Percentiles rank a stretch among this genome's conserved stretches.
Conservation (phyloP, 805 yeast genomes). For the Cyberlindnera amylophila region DNA sequence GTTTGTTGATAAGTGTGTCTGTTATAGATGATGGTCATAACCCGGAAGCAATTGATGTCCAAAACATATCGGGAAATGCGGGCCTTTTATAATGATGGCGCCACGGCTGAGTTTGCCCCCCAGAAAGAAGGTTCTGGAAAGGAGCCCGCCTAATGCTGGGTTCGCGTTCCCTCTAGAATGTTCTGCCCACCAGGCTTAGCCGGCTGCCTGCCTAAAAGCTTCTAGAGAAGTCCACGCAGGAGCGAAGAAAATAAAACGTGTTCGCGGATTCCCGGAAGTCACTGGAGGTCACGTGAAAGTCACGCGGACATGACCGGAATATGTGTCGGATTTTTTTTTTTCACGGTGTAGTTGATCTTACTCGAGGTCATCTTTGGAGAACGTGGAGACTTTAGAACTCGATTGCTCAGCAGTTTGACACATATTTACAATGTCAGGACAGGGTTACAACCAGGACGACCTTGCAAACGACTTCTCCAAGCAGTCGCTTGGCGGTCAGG, state of each 20-base stretch:
- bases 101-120: background rate
- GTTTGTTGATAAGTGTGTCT: background rate
- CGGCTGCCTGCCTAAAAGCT: too few relatives aligned
- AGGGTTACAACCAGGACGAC: slow-evolving; percentile 27
- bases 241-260: too few relatives aligned
- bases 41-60: background rate
- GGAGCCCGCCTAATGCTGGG: background rate
- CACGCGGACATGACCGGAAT: too few relatives aligned
- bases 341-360: too few relatives aligned
- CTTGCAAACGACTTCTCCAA: slow-evolving; percentile 30
- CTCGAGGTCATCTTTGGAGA: too few relatives aligned
- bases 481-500: slow-evolving; percentile 24
- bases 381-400: too few relatives aligned
- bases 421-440: slow-evolving; percentile 28
- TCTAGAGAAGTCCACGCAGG: too few relatives aligned
- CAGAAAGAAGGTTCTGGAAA: background rate
- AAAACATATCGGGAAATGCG: background rate
- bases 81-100: background rate
- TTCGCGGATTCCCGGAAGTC: too few relatives aligned
- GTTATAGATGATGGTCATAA: background rate
- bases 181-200: background rate
- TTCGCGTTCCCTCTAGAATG: background rate
- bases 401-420: too few relatives aligned
- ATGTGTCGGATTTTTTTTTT: too few relatives aligned
- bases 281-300: too few relatives aligned